Evolutionary conservation across 2,329 filamentous ascomycete genomes (phyloP).

Genomic region (Neofusicoccum sp.): DNA sequence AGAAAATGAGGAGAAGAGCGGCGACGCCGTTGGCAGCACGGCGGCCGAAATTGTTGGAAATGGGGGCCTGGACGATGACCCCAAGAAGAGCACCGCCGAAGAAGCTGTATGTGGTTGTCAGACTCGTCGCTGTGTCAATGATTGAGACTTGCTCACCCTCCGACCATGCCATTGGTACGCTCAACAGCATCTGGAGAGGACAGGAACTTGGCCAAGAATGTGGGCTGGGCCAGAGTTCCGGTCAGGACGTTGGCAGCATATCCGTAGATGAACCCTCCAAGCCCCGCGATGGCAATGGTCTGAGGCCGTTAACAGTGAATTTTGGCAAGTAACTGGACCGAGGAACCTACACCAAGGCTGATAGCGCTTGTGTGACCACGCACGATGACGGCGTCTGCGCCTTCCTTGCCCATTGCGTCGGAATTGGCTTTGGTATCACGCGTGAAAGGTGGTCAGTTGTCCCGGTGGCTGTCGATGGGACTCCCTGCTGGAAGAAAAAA

Average conservation of each 20-base stretch:
- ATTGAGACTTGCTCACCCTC: not conserved
- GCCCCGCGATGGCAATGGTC: slow-evolving; percentile 24
- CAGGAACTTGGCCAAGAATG: slow-evolving; percentile 32
- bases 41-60: slow-evolving; percentile 29
- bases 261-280: slow-evolving; percentile 35
- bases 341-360: not conserved
- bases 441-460: not conserved
- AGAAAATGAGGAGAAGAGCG: slow-evolving; percentile 11
- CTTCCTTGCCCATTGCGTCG: not conserved
- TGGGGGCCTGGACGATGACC: slow-evolving; percentile 27
- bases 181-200: slow-evolving; percentile 24
- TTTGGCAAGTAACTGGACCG: not conserved
- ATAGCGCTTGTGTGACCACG: slow-evolving; percentile 1
- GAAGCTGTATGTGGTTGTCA: slow-evolving; percentile 24
- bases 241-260: slow-evolving; percentile 35
- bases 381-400: not conserved
- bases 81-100: slow-evolving; percentile 30
- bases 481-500: no score
- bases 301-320: not conserved
- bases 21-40: slow-evolving; percentile 25
- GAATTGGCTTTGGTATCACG: not conserved
- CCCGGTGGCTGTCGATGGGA: not conserved
- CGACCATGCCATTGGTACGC: slow-evolving; percentile 27
- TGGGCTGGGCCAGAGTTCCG: slow-evolving; percentile 32
- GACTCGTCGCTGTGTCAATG: not conserved